Evolutionary conservation across 2,329 filamentous ascomycete species (phyloP), one percentile per base, ranked within the genome.

Genomic region (Aspergillus eucalypticola): DNA sequence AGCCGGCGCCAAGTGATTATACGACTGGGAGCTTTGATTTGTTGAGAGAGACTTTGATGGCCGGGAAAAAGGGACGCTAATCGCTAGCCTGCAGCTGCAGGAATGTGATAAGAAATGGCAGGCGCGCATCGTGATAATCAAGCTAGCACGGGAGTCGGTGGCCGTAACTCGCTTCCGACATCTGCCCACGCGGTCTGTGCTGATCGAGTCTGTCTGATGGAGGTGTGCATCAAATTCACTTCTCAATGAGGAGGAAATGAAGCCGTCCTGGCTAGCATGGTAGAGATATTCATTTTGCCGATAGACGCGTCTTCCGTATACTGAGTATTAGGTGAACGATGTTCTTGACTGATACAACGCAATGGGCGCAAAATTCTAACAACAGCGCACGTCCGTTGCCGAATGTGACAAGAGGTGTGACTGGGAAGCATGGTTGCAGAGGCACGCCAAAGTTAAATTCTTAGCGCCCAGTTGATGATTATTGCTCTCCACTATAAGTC

Each of bases 401-500:
- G 58, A 54, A 51, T 32, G 54, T 57, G 60, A 60, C 58, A 48
- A 39, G 35, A 49, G 38, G 53, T 66, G 65, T 67, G 65, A 67
- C 60, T 62, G 42, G 35, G 48, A 52, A 57, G 54, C 38, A 41
- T 59, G 54, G 54, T 25, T 64, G 63, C 61, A 67, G 65, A 64
- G 64, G 42, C 57, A 53, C n/a, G 56, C 48, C 57, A 51, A 61
- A 60, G 58, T 54, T 51, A 52, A 54, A 51, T 19, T 53, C 13
- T 27, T 21, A 50, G 46, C 41, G 46, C 19, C 35, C 42, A 51
- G 23, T 41, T 38, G 38, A 17, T n/a, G n/a, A 21, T 21, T n/a
- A 54, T 39, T 17, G 23, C 15, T 35, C 48, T 27, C 38, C 38
- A 32, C 52, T n/a, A 13, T 15, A 11, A 29, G 46, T 19, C 53